Conservation (phyloP, 2,329 filamentous ascomycete species). For the Lachnellula hyalina region DNA sequence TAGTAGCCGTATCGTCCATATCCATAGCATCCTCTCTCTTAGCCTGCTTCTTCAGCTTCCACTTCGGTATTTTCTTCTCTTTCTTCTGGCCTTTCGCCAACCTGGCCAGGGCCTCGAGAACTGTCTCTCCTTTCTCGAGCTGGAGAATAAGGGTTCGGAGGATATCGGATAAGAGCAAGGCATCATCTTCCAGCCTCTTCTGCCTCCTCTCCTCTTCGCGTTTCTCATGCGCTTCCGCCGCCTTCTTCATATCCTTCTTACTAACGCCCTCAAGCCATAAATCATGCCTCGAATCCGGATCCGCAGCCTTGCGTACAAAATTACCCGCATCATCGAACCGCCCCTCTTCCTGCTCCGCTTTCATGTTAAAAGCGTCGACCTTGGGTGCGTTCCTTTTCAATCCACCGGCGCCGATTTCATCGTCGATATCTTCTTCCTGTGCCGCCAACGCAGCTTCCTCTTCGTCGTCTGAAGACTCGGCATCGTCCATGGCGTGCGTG, state of each 20-base stretch:
- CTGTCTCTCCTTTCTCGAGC: constrained; percentile 76
- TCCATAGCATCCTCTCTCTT: constrained; percentile 63
- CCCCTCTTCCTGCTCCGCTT: constrained; percentile 83
- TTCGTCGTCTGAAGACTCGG: constrained; percentile 53
- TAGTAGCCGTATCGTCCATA: constrained; percentile 43
- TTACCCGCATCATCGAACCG: constrained; percentile 88
- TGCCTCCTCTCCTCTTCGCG: constrained; percentile 71
- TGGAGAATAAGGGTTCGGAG: constrained; percentile 66
- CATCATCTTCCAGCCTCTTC: constrained; percentile 69
- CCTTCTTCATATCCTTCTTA: constrained; percentile 88
- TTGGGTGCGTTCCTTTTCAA: constrained; percentile 92
- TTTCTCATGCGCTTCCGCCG: constrained; percentile 81
- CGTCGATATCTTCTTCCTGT: constrained; percentile 71
- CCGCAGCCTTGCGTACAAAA: constrained; percentile 80
- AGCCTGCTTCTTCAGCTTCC: constrained; percentile 66
- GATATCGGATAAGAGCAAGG: constrained; percentile 66
- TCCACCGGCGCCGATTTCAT: constrained; percentile 83
- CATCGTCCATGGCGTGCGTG: constrained; percentile 33
- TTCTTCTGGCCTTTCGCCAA: constrained; percentile 65
- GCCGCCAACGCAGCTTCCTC: constrained; percentile 71
- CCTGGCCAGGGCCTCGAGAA: constrained; percentile 79
- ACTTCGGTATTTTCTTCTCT: constrained; percentile 55
- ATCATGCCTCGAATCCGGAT: constrained; percentile 88
- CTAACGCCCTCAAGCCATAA: constrained; percentile 87
- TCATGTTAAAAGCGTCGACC: constrained; percentile 94